Evolutionary conservation across 805 yeast genomes (phyloP), one percentile per base, ranked within the genome.

Genomic region (Metschnikowia kunwiensis): DNA sequence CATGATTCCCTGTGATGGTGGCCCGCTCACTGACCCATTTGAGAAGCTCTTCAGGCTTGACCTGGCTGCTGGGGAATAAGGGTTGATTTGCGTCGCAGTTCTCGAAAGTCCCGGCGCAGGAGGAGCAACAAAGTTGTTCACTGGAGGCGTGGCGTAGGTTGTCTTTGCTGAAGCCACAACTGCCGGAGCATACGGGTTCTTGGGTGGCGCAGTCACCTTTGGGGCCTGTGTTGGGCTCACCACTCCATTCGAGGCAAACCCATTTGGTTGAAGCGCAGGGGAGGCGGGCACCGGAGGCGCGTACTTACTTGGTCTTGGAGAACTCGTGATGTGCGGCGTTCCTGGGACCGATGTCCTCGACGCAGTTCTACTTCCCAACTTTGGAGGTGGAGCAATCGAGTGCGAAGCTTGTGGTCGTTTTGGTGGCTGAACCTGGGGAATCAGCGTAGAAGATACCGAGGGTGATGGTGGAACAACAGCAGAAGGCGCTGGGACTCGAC

Each of bases 401-500:
- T 36, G 50, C 14, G 44, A 42, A 4, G 49, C 38, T 39, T 40
- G 25, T 26, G 43, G 24, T 22, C 38, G 28, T n/a, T 29, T 36
- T 17, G 36, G 34, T 6, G 44, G 40, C 30, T 32, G 40, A 12
- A 14, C n/a, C 19, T 35, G 43, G 11, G 40, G 37, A 8, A 13
- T 20, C 19, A 19, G 36, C 14, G 30, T 15, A 7, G 42, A 22
- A n/a, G 34, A 16, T 9, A 27, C 23, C 2, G 26, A 12, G 7
- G 43, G 44, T 5, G 41, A 31, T 7, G 39, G 41, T 4, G 38
- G 36, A 18, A 31, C 34, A 5, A 49, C 55, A 11, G 58, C 62
- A 12, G 68, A 63, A 5, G 75, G 62, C 12, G 78, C 67, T 14
- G 75, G 71, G 20, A 72, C 63, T 24, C 72, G 64, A 34, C 73